Evolutionary conservation across 129 eudicot genomes (phyloP).

Genomic region (Chrysanthemum seticuspe): DNA sequence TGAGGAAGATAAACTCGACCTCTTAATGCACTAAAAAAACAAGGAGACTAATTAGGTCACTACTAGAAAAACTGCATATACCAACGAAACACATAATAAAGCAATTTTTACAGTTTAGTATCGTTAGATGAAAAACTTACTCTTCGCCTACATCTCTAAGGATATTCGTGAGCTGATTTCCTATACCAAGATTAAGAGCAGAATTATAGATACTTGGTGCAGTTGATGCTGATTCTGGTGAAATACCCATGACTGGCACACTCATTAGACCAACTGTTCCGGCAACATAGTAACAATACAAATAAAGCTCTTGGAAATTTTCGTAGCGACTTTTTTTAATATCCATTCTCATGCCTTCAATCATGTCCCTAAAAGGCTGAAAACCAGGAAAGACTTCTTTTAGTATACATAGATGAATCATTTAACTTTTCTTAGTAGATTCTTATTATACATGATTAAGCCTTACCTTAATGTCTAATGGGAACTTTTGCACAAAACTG

Average conservation of each 20-base stretch:
- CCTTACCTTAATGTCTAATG: conserved; percentile 82
- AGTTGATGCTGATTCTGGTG: conserved; percentile 60
- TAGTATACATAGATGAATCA: background rate
- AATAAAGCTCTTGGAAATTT: conserved; percentile 69
- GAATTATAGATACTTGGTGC: conserved; percentile 65
- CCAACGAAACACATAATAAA: background rate
- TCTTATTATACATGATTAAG: background rate
- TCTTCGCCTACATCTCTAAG: conserved; percentile 98
- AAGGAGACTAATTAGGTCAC: background rate
- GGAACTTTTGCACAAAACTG: conserved; percentile 88
- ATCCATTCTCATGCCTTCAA: conserved; percentile 98
- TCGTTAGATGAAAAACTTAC: conserved; percentile 40
- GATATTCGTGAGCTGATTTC: conserved; percentile 91
- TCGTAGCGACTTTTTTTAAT: conserved; percentile 60
- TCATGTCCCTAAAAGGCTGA: conserved; percentile 95
- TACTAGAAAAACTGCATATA: background rate
- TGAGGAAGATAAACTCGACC: conserved; percentile 93
- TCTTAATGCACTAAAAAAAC: conserved; percentile 57
- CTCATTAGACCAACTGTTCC: conserved; percentile 94
- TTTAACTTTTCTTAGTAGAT: no score
- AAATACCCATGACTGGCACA: conserved; percentile 89
- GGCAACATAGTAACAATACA: conserved; percentile 87
- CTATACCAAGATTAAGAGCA: conserved; percentile 77
- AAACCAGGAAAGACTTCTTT: background rate
- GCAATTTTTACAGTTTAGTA: no score